phyloP scores from a whole-genome alignment of 2,329 filamentous ascomycete genomes.

The Calonectria hongkongensis region DNA sequence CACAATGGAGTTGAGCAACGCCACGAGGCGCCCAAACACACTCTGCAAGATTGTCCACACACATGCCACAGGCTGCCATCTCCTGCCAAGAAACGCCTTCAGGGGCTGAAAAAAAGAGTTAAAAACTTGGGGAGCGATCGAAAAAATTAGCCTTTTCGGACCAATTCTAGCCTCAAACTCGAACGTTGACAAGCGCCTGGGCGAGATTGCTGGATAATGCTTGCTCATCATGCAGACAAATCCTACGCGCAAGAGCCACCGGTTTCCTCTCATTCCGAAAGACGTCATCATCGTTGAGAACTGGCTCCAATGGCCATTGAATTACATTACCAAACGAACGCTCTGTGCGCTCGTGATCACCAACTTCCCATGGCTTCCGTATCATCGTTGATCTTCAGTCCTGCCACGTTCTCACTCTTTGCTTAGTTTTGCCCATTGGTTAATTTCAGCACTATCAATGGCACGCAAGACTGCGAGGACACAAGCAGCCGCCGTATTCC shows the following conservation, averaged over 20 bases:
- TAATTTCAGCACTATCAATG: neutral
- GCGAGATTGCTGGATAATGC: neutral
- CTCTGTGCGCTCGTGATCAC: neutral
- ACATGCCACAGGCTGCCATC: neutral
- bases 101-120: neutral
- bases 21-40: conserved; percentile 13
- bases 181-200: neutral
- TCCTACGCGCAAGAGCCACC: neutral
- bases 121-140: conserved; percentile 3
- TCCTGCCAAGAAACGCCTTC: neutral
- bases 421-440: neutral
- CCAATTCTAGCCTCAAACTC: neutral
- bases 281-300: neutral
- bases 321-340: neutral
- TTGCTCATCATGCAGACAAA: neutral
- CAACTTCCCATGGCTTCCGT: neutral
- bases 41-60: neutral
- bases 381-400: conserved; percentile 6
- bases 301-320: neutral
- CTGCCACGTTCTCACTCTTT: neutral
- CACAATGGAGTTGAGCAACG: neutral
- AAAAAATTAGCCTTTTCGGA: neutral
- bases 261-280: neutral
- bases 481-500: neutral
- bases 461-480: neutral